phyloP scores from a whole-genome alignment of 2,329 filamentous ascomycete genomes.

The Cordyceps fumosorosea region DNA sequence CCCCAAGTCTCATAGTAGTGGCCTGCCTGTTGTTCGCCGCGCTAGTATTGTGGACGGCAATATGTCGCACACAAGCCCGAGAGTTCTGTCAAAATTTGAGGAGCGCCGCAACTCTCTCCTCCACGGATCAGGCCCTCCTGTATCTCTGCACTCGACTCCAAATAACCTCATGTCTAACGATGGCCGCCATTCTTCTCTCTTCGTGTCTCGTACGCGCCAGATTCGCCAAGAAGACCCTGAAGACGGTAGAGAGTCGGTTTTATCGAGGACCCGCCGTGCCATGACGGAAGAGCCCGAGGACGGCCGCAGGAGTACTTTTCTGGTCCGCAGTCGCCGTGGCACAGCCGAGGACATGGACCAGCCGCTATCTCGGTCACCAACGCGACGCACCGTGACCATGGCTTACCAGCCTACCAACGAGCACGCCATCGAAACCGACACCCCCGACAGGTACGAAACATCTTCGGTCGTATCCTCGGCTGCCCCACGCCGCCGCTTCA shows the following conservation, averaged over 20 bases:
- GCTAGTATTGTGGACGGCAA: constrained; percentile 37
- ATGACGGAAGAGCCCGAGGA: constrained; percentile 45
- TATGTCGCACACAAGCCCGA: constrained; percentile 37
- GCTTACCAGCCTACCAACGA: constrained; percentile 23
- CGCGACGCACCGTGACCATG: constrained; percentile 51
- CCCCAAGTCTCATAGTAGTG: constrained; percentile 33
- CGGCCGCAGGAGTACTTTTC: constrained; percentile 34
- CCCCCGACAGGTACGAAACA: constrained; percentile 25
- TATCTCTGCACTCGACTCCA: constrained; percentile 35
- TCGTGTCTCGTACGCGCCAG: constrained; percentile 36
- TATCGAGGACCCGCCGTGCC: constrained; percentile 36
- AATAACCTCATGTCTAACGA: constrained; percentile 35
- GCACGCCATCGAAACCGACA: constrained; percentile 27
- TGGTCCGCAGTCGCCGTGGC: constrained; percentile 40
- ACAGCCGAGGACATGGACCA: constrained; percentile 44
- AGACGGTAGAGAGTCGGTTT: constrained; percentile 29
- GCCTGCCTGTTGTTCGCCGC: constrained; percentile 32
- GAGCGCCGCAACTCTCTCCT: constrained; percentile 45
- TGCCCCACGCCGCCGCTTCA: constrained; percentile 48
- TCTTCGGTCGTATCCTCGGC: constrained; percentile 35
- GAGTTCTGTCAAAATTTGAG: constrained; percentile 45
- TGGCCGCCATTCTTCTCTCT: constrained; percentile 47
- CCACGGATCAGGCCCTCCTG: constrained; percentile 36
- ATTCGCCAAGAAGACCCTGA: constrained; percentile 41
- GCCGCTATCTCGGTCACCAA: constrained; percentile 46